Evolutionary conservation across 345 rosid genomes (phyloP).

Genomic region (Clarkia xantiana): DNA sequence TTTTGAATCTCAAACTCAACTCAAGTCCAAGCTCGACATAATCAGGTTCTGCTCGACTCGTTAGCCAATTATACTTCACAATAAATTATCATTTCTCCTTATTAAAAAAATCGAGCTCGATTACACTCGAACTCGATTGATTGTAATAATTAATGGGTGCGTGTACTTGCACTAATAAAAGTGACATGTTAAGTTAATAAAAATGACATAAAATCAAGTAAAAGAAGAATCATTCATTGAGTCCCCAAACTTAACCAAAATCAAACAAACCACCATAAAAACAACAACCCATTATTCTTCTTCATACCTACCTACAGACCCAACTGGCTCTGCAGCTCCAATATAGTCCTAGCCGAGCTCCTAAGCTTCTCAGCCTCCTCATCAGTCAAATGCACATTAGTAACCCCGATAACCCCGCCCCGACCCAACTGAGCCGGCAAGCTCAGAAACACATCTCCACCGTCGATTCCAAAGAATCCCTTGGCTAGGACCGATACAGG

Average conservation of each 20-base stretch:
- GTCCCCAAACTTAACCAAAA: background rate
- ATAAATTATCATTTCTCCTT: too few species aligned
- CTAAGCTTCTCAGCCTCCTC: slow-evolving; percentile 48
- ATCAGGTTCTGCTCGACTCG: too few species aligned
- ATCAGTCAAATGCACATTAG: slow-evolving; percentile 61
- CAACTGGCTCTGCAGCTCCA: slow-evolving; percentile 57
- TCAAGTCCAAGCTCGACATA: too few species aligned
- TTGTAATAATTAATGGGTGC: too few species aligned
- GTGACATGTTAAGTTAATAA: too few species aligned
- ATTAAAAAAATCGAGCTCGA: too few species aligned
- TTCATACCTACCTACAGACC: slow-evolving; percentile 3
- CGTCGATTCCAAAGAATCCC: slow-evolving; percentile 63
- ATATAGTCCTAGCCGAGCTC: slow-evolving; percentile 56
- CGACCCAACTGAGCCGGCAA: slow-evolving; percentile 70
- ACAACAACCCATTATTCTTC: too few species aligned
- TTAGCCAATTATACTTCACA: too few species aligned
- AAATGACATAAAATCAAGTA: too few species aligned
- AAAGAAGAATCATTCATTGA: background rate
- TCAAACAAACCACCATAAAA: background rate
- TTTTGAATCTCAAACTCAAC: too few species aligned
- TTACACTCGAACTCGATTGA: too few species aligned
- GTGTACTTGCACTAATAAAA: too few species aligned
- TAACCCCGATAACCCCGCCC: slow-evolving; percentile 64
- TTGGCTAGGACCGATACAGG: slow-evolving; percentile 79
- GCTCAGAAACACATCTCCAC: slow-evolving; percentile 76